Conservation (phyloP, 805 yeast genomes). For the Ogataea polymorpha region DNA sequence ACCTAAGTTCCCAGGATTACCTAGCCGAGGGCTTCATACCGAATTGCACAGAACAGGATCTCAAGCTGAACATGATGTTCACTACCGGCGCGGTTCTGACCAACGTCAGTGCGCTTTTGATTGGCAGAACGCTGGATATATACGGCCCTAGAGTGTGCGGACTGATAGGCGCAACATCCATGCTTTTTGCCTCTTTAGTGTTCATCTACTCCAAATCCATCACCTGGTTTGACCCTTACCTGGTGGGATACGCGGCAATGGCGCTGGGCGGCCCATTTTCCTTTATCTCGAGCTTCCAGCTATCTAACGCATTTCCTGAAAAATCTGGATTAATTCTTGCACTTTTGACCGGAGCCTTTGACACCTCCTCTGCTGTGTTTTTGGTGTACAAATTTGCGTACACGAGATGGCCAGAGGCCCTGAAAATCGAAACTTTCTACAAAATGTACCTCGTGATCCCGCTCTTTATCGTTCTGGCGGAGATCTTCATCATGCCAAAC, state of each 20-base stretch:
- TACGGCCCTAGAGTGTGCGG: constrained; percentile 56
- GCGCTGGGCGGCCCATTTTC: constrained; percentile 60
- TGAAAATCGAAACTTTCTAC: constrained; percentile 44
- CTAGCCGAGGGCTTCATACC: constrained; percentile 33
- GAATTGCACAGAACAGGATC: constrained; percentile 50
- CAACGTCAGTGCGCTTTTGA: constrained; percentile 49
- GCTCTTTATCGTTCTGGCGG: constrained; percentile 43
- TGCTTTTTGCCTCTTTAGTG: constrained; percentile 43
- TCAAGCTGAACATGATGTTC: constrained; percentile 56
- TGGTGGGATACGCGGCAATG: constrained; percentile 49
- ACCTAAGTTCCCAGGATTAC: constrained; percentile 14
- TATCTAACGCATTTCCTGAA: constrained; percentile 54
- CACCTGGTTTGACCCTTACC: constrained; percentile 45
- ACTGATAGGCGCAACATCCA: constrained; percentile 45
- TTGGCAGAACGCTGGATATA: constrained; percentile 47
- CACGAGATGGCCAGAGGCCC: constrained; percentile 30
- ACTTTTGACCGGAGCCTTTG: constrained; percentile 55
- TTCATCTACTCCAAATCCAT: constrained; percentile 40
- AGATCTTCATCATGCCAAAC: constrained; percentile 45
- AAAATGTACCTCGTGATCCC: constrained; percentile 48
- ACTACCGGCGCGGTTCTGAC: constrained; percentile 57
- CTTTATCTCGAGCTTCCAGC: constrained; percentile 53
- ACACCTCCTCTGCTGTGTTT: constrained; percentile 55
- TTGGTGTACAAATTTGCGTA: constrained; percentile 44
- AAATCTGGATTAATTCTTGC: constrained; percentile 52